Percentiles rank a stretch among this genome's conserved stretches.
Evolutionary conservation across 768 basidiomycete species (phyloP).

Genomic region (Rhodotorula babjevae): DNA sequence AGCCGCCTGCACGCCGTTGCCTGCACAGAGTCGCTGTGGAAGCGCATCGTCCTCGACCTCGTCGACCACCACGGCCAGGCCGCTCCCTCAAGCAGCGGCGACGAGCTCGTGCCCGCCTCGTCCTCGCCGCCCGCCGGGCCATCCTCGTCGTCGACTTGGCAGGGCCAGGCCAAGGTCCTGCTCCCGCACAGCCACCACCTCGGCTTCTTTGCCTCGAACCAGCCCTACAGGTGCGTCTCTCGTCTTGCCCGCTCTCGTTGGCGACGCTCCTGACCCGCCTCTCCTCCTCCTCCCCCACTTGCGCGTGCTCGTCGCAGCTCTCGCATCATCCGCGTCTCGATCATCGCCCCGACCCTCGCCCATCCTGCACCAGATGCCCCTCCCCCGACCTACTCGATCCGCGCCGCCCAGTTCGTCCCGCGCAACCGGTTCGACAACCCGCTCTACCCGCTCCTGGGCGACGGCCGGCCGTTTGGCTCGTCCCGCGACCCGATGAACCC

Average conservation of each 20-base stretch:
- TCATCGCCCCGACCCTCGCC: background rate
- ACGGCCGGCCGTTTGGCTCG: conserved; percentile 10
- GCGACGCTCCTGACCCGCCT: background rate
- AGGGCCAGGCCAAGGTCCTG: conserved; percentile 8
- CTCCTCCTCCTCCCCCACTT: too few relatives aligned
- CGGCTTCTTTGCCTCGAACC: conserved; percentile 23
- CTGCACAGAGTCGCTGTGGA: conserved; percentile 10
- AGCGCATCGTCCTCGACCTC: background rate
- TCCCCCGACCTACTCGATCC: conserved; percentile 4
- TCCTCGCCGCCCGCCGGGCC: background rate
- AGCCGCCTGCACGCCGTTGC: background rate
- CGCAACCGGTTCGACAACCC: background rate
- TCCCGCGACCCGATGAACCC: background rate
- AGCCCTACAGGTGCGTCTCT: conserved; percentile 22
- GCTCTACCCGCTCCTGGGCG: background rate
- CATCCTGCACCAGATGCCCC: background rate
- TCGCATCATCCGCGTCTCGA: conserved; percentile 18
- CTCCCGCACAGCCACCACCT: conserved; percentile 1
- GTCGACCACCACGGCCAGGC: background rate
- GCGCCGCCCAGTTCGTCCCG: conserved; percentile 9
- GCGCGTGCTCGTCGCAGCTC: conserved; percentile 11
- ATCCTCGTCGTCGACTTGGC: background rate
- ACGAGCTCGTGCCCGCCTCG: background rate
- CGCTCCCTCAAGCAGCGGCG: background rate
- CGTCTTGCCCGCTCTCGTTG: too few relatives aligned